phyloP scores from a whole-genome alignment of 176 grass and related monocot species.

The Juncus effusus region DNA sequence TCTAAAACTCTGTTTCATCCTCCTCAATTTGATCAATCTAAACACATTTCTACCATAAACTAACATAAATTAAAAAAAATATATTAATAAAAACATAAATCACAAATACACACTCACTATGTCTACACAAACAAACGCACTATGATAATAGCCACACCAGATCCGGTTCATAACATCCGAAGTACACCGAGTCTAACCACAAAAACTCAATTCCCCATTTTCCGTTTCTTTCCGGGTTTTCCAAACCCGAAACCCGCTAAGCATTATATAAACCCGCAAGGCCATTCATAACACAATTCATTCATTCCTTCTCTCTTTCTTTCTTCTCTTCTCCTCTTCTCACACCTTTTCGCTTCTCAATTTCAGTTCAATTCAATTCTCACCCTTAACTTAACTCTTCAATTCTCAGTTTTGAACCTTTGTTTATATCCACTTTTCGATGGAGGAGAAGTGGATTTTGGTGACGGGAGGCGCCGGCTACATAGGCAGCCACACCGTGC shows the following conservation, averaged over 20 bases:
- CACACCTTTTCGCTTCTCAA: slow-evolving; percentile 16
- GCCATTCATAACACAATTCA: not conserved
- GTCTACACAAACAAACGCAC: no score
- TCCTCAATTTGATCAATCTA: no score
- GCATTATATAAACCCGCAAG: slow-evolving; percentile 20
- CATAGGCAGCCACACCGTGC: slow-evolving; percentile 98
- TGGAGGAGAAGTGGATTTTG: slow-evolving; percentile 47
- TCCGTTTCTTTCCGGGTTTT: not conserved
- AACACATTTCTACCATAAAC: no score
- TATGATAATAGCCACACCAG: no score
- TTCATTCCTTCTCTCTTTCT: slow-evolving; percentile 7
- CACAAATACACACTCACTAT: not conserved
- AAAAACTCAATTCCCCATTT: slow-evolving; percentile 8
- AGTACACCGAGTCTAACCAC: slow-evolving; percentile 10
- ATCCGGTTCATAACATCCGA: not conserved
- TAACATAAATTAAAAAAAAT: no score
- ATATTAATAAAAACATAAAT: not conserved
- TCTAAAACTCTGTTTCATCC: no score
- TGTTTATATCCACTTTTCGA: slow-evolving; percentile 6
- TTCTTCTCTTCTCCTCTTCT: slow-evolving; percentile 17
- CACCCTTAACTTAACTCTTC: not conserved
- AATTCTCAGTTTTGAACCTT: not conserved
- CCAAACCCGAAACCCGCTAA: not conserved
- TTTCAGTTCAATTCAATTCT: not conserved
- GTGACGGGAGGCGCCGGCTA: slow-evolving; percentile 93